Evolutionary conservation across 257 asterid species (phyloP), one percentile per base, ranked within the genome.

Genomic region (Lycium ferocissimum): DNA sequence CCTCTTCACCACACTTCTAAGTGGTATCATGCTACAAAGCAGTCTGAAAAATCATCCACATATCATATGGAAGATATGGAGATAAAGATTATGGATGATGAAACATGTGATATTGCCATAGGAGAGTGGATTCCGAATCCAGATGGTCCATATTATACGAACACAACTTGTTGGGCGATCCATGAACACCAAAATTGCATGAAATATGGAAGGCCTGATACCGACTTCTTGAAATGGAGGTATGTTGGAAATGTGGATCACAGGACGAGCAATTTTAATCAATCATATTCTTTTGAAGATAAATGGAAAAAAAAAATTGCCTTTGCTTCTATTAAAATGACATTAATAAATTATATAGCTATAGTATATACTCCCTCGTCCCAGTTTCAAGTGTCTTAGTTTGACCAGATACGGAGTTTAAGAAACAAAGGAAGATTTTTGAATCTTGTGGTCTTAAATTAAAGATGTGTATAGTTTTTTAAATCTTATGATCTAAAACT

Each of bases 141-240:
- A 7, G 62, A 62, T 43, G 84, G 75, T 8, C 84, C 76, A 33
- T 81, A 81, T 75, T 84, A 84, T 13, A 84, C 86, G 7, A 84
- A 84, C 63, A 33, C 12, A 13, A 84, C 79, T 2, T 84, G 86
- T 49, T 84, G 59, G 78, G 76, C 83, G 1, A 84, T 84, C 58
- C 86, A 84, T 14, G 66, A 73, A 33, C 86, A 84, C 22, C 86
- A 84, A 47, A 84, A 84, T 76, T 84, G 86, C 54, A 73, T 84
- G 65, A 84, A 76, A 45, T 73, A 57, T 76, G 86, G 86, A 2
- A 59, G 86, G 62, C 86, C 79, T 1, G 86, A 84, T 61, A 49
- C 54, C 0, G 86, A 37, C 9, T 84, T 56, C 83, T 37, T 84
- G 45, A 75, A 84, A 53, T 84, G 86, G 86, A 75, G 63, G 82